phyloP scores from a whole-genome alignment of 352 stramenopile species.

The Stramenopiles sp. region DNA sequence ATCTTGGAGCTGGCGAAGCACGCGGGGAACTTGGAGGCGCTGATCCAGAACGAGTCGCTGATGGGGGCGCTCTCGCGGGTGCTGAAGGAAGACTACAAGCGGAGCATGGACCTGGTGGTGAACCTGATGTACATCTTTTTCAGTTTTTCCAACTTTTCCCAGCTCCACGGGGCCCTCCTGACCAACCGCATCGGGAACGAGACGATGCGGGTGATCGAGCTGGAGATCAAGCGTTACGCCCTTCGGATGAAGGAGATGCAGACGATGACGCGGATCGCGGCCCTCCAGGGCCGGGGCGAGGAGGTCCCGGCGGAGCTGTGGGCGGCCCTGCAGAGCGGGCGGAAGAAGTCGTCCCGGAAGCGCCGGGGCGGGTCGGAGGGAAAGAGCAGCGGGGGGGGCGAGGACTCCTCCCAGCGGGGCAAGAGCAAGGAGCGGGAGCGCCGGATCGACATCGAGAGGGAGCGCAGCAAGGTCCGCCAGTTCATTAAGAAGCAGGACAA shows the following conservation, averaged over 20 bases:
- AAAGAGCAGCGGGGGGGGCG: conserved; percentile 18
- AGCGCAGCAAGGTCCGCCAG: not conserved
- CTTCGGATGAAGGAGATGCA: conserved; percentile 28
- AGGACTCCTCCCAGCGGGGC: conserved; percentile 16
- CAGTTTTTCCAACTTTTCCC: conserved; percentile 78
- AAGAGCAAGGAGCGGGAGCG: conserved; percentile 15
- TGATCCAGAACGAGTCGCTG: conserved; percentile 77
- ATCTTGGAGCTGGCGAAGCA: conserved; percentile 68
- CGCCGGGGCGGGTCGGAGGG: conserved; percentile 11
- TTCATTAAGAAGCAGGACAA: conserved; percentile 70
- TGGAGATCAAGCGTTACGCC: conserved; percentile 69
- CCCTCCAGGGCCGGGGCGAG: not conserved
- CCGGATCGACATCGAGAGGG: not conserved
- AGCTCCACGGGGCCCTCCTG: conserved; percentile 69
- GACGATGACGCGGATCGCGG: conserved; percentile 7
- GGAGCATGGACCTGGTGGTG: conserved; percentile 73
- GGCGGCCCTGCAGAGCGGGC: conserved; percentile 28
- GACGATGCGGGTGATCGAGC: conserved; percentile 77
- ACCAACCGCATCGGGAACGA: conserved; percentile 78
- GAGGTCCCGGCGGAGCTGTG: not conserved
- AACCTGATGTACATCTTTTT: conserved; percentile 83
- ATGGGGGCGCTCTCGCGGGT: conserved; percentile 77
- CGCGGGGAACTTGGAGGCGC: conserved; percentile 59
- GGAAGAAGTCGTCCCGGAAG: conserved; percentile 36
- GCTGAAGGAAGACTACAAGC: conserved; percentile 81